Base-by-base conservation (phyloP, 1,284 basidiomycete species). In the Peniophora sp. region DNA sequence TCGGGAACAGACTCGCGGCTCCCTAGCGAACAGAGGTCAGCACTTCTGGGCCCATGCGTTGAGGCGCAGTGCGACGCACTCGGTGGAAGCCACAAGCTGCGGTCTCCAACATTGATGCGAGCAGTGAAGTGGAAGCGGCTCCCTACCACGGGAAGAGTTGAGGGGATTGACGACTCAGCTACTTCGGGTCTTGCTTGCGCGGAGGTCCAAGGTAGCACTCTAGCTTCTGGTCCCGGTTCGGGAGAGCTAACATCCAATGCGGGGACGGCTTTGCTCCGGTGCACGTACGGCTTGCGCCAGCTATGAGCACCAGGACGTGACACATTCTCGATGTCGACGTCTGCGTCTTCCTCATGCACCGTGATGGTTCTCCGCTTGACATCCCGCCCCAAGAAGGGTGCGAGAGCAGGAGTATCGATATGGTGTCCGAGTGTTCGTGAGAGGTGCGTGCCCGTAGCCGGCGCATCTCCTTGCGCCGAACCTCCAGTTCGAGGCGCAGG, bases 121-220 rank as follows among this genome's bases (percentile, higher is more conserved):
- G 79, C 75, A n/a, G 66, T 65, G 47, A 88, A 78, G 58, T 86
- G 81, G 62, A 88, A 88, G 47, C 86, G 73, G 49, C 75, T 85
- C 45, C 65, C 62, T 22, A 63, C 58, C 44, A 60, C 57, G 32
- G 58, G 27, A 6, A 32, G 27, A 32, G 27, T 6, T 32, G 27
- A 32, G 27, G 27, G 6, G 27, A 32, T 12, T 32, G 5, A 12
- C 27, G 12, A 32, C 27, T 32, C 27, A 12, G 27, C 27, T 6
- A 12, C 5, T 6, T 32, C 27, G 6, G 27, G 5, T 32, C 6
- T 5, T 32, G 27, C 6, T 32, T 5, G 27, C 5, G 27, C 17
- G 47, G 17, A 24, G 27, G 50, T 49, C 27, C 47, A 45, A 48
- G 35, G n/a, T n/a, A n/a, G n/a, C n/a, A n/a, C n/a, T n/a, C n/a